A percentile compares a stretch with the other conserved stretches of the same genome.
These are phyloP conservation scores for Pistacia atlantica DNA, from an alignment of 345 rosid species.

Conservation along the genomic window DNA sequence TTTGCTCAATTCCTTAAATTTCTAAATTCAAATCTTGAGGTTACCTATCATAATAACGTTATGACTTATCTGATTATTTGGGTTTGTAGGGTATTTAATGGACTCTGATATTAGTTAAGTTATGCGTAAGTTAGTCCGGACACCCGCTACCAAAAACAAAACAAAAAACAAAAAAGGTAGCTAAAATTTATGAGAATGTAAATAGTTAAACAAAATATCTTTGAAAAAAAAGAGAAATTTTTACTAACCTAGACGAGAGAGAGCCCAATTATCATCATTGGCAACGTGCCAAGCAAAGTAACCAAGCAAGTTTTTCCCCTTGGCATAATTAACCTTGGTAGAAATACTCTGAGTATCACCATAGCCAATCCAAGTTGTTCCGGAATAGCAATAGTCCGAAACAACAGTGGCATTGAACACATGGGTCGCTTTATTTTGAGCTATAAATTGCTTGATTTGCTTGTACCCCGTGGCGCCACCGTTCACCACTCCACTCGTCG, in stretches of 20 bases:
- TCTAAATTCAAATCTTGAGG: too few relatives aligned
- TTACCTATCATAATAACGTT: too few relatives aligned
- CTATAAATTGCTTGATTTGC: slow-evolving; percentile 38
- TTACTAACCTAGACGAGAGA: slow-evolving; percentile 20
- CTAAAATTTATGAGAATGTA: too few relatives aligned
- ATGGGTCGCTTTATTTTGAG: slow-evolving; percentile 33
- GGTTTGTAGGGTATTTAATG: too few relatives aligned
- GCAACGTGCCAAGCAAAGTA: slow-evolving; percentile 78
- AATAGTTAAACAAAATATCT: too few relatives aligned
- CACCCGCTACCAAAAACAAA: too few relatives aligned
- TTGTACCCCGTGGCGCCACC: slow-evolving; percentile 38
- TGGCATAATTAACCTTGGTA: slow-evolving; percentile 51
- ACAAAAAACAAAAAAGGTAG: too few relatives aligned
- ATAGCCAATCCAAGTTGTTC: slow-evolving; percentile 62
- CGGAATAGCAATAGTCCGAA: slow-evolving; percentile 51
- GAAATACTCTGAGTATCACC: slow-evolving; percentile 52
- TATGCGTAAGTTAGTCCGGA: too few relatives aligned
- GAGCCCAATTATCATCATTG: slow-evolving; percentile 49
- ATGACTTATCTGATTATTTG: too few relatives aligned
- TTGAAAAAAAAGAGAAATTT: too few relatives aligned
- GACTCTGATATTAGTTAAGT: too few relatives aligned
- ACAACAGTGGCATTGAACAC: slow-evolving; percentile 49
- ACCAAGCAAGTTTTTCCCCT: slow-evolving; percentile 56
- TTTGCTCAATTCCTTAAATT: too few relatives aligned
- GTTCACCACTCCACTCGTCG: slow-evolving; percentile 38